A percentile compares a stretch with the other conserved stretches of the same genome.
These are phyloP conservation scores for Pichia californica DNA, from an alignment of 805 yeast genomes.

Conservation along the genomic window DNA sequence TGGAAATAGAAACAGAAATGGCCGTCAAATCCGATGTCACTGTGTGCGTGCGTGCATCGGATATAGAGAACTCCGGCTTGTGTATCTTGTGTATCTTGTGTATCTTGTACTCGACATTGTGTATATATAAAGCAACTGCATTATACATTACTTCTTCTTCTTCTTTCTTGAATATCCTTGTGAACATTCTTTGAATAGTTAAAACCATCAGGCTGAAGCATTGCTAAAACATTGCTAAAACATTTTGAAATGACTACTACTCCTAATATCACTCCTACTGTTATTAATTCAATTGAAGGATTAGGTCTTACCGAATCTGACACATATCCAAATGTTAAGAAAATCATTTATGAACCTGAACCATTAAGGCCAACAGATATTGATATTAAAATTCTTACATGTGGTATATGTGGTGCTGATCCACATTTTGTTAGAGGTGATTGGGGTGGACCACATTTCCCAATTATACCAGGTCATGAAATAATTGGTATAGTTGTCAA, in stretches of 20 bases:
- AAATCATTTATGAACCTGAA: slow-evolving; percentile 13
- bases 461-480: slow-evolving; percentile 37
- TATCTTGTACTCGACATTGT: too few relatives aligned
- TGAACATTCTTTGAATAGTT: too few relatives aligned
- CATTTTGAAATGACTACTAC: too few relatives aligned
- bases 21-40: too few relatives aligned
- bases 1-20: slow-evolving; percentile 34
- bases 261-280: slow-evolving; percentile 37
- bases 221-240: too few relatives aligned
- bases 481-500: slow-evolving; percentile 36
- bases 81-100: too few relatives aligned
- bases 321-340: slow-evolving; percentile 10
- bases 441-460: slow-evolving; percentile 12
- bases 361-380: slow-evolving; percentile 26
- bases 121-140: too few relatives aligned
- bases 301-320: slow-evolving; percentile 13
- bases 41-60: too few relatives aligned
- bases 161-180: too few relatives aligned
- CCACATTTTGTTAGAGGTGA: slow-evolving; percentile 36
- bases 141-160: too few relatives aligned
- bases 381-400: slow-evolving; percentile 34
- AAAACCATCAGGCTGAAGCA: too few relatives aligned
- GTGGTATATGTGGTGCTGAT: slow-evolving; percentile 52
- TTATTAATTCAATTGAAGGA: slow-evolving; percentile 6
- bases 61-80: too few relatives aligned